Base-by-base conservation (phyloP, 2,329 filamentous ascomycete genomes). In the Alternaria longipes region DNA sequence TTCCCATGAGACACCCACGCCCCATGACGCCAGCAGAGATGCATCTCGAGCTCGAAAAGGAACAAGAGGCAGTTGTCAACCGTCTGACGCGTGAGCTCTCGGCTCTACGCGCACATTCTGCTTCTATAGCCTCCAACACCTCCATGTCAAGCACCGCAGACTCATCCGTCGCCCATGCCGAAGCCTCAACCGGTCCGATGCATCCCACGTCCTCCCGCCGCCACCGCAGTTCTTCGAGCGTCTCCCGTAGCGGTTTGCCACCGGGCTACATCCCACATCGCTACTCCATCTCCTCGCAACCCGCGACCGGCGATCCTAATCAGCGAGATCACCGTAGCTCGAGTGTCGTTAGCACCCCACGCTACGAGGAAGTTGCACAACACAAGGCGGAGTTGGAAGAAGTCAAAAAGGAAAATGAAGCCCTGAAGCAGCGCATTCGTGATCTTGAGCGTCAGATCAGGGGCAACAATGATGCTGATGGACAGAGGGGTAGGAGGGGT, bases 31-130 rank as follows among this genome's bases (percentile, higher is more conserved):
- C 93, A 1, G 91, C 93, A 4, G 94, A 98, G 78, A 84, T 98
- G 63, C 93, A 97, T 78, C 84, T 91, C 61, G 89, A 97, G 81
- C 84, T 97, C 26, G 94, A 98, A 80, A 95, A 96, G 79, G 94
- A 98, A 76, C 94, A 98, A 72, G 94, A 98, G 79, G 92, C 93
- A 36, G 90, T 97, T 72, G 94, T 97, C 62, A 98, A 98, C 81
- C 92, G 94, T 34, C 85, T 98, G 32, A 97, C 92, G 0, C 91
- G 94, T 59, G 94, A 98, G 77, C 88, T 98, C 36, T 90, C 90
- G 16, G 84, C 93, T 54, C 88, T 98, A n/a, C 91, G 94, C 60
- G 86, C 88, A 24, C 87, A 87, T 73, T 87, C 87, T 8, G 85
- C 86, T 6, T 89, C 86, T 1, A 87, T 89, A 28, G 86, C 86